Percentiles rank a stretch among this genome's conserved stretches.
These are phyloP conservation scores for Diversispora eburnea DNA, from an alignment of 192 early-diverging fungal species.

Conservation along the genomic window DNA sequence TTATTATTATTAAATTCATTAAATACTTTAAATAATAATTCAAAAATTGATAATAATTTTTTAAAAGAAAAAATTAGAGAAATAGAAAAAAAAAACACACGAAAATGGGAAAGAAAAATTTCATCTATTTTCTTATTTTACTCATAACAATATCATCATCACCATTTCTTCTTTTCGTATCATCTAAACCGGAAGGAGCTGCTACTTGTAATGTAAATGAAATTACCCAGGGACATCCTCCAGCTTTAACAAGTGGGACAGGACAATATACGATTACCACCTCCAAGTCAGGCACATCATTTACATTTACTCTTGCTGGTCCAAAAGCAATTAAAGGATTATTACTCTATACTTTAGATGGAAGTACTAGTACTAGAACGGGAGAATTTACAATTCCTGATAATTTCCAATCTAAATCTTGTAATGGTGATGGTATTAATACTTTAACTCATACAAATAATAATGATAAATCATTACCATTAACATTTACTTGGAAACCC, in stretches of 20 bases:
- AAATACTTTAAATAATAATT: neutral
- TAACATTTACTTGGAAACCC: neutral
- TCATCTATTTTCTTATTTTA: neutral
- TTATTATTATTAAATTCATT: no score
- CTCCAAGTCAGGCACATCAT: neutral
- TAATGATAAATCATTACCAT: neutral
- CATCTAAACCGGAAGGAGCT: constrained; percentile 9
- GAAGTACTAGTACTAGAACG: neutral
- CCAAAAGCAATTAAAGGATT: neutral
- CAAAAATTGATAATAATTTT: neutral
- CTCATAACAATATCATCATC: neutral
- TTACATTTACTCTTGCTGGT: neutral
- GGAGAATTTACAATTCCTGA: neutral
- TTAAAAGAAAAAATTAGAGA: neutral
- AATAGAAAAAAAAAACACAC: neutral
- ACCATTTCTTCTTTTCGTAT: neutral
- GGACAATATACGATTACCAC: neutral
- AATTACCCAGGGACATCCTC: neutral
- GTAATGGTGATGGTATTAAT: neutral
- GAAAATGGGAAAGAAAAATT: neutral
- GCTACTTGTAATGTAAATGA: constrained; percentile 11
- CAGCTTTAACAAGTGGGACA: no score
- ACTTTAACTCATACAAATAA: neutral
- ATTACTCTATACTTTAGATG: neutral
- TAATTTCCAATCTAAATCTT: neutral